Evolutionary conservation across 257 asterid genomes (phyloP).

Genomic region (Plantago elongata): DNA sequence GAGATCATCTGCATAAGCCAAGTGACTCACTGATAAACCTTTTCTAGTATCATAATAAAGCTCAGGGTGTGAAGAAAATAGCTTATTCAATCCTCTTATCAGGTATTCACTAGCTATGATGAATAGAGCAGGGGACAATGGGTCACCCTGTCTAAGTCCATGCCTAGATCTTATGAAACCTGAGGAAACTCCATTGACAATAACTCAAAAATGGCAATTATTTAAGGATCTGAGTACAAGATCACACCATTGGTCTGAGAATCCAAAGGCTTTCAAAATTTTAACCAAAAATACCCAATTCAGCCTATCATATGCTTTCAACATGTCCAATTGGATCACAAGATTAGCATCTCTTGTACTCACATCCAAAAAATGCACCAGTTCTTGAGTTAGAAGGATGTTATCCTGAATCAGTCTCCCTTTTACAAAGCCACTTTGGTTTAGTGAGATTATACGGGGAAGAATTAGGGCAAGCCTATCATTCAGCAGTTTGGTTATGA

Average conservation of each 20-base stretch:
- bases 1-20: too few relatives aligned
- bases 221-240: not conserved
- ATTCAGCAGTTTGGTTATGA: not conserved
- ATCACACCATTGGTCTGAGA: not conserved
- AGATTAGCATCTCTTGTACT: not conserved
- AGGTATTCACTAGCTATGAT: not conserved
- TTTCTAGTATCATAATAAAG: too few relatives aligned
- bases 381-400: not conserved
- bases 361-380: not conserved
- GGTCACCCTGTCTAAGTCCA: not conserved
- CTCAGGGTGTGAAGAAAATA: not conserved
- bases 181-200: not conserved
- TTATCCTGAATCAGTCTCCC: not conserved
- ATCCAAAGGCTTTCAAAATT: not conserved
- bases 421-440: not conserved
- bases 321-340: not conserved
- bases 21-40: too few relatives aligned
- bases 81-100: not conserved
- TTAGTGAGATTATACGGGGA: not conserved
- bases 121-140: not conserved
- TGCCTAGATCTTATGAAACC: not conserved
- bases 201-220: not conserved
- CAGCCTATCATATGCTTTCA: conserved; percentile 3
- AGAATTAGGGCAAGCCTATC: not conserved
- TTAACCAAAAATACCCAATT: not conserved